Percentiles rank a stretch among this genome's conserved stretches.
Evolutionary conservation across 352 stramenopile genomes (phyloP).

Genomic region (Globisporangium megalacanthum): DNA sequence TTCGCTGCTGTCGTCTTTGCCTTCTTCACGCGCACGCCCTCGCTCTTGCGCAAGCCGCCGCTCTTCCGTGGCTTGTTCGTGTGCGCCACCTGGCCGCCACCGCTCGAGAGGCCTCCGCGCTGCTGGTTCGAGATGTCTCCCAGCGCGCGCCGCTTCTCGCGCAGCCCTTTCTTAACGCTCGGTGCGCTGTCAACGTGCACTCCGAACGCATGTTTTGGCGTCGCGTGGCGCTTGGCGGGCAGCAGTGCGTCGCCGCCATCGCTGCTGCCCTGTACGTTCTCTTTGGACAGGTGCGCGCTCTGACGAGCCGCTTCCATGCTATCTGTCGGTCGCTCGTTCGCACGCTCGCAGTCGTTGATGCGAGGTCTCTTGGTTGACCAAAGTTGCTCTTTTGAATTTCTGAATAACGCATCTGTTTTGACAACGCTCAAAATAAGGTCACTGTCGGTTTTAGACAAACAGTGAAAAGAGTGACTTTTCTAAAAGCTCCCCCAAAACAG

Average conservation of each 20-base stretch:
- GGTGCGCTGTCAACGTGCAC: slow-evolving; percentile 40
- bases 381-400: too few relatives aligned
- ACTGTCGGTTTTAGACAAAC: too few relatives aligned
- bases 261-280: slow-evolving; percentile 49
- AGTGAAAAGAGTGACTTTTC: too few relatives aligned
- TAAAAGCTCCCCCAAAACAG: too few relatives aligned
- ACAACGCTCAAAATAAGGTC: too few relatives aligned
- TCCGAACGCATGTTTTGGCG: slow-evolving; percentile 28
- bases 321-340: neutral
- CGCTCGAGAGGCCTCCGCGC: slow-evolving; percentile 22
- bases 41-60: slow-evolving; percentile 10
- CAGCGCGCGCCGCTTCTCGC: slow-evolving; percentile 40
- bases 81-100: slow-evolving; percentile 1
- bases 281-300: slow-evolving; percentile 48
- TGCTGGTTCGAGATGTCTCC: slow-evolving; percentile 80
- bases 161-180: slow-evolving; percentile 24
- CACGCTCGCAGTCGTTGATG: too few relatives aligned
- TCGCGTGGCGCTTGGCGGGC: slow-evolving; percentile 17
- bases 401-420: too few relatives aligned
- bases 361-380: too few relatives aligned
- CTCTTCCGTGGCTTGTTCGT: slow-evolving; percentile 25
- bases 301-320: slow-evolving; percentile 44
- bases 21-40: slow-evolving; percentile 18
- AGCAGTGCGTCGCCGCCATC: slow-evolving; percentile 6
- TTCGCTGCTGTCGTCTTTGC: slow-evolving; percentile 11